These are phyloP conservation scores for Arxiozyma bovina DNA, from an alignment of 1,139 yeast genomes.

Conservation along the genomic window DNA sequence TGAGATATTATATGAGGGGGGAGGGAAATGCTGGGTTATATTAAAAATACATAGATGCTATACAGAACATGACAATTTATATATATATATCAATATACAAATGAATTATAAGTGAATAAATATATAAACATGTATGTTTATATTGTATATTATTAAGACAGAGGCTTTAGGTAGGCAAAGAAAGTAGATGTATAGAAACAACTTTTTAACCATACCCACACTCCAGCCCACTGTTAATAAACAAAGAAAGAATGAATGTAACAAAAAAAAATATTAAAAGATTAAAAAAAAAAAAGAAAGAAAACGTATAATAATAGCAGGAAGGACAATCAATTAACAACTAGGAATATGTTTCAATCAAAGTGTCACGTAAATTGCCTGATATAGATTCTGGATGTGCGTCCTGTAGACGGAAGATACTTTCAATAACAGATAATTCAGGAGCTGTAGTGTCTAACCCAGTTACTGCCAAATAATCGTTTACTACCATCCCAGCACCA, in stretches of 20 bases:
- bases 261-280: too few relatives aligned
- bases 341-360: slow-evolving; percentile 71
- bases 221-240: too few relatives aligned
- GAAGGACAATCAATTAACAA: not conserved
- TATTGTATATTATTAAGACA: too few relatives aligned
- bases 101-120: not conserved
- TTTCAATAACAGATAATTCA: slow-evolving; percentile 91
- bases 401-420: slow-evolving; percentile 86
- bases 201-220: too few relatives aligned
- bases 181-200: too few relatives aligned
- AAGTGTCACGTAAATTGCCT: slow-evolving; percentile 79
- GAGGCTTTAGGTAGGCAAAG: too few relatives aligned
- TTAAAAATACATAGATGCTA: not conserved
- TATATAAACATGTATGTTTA: too few relatives aligned
- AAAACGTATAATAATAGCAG: not conserved
- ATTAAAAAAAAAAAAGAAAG: too few relatives aligned
- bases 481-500: slow-evolving; percentile 98
- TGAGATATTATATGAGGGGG: not conserved
- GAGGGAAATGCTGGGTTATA: not conserved
- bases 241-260: too few relatives aligned
- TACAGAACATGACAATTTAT: slow-evolving; percentile 1
- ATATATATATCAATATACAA: not conserved
- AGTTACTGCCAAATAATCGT: slow-evolving; percentile 95
- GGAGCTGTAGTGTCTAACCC: slow-evolving; percentile 99
- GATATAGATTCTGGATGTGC: slow-evolving; percentile 80